These are phyloP conservation scores for Chlamydomonas reinhardtii DNA, from an alignment of 163 green algal genomes.

Conservation along the genomic window DNA sequence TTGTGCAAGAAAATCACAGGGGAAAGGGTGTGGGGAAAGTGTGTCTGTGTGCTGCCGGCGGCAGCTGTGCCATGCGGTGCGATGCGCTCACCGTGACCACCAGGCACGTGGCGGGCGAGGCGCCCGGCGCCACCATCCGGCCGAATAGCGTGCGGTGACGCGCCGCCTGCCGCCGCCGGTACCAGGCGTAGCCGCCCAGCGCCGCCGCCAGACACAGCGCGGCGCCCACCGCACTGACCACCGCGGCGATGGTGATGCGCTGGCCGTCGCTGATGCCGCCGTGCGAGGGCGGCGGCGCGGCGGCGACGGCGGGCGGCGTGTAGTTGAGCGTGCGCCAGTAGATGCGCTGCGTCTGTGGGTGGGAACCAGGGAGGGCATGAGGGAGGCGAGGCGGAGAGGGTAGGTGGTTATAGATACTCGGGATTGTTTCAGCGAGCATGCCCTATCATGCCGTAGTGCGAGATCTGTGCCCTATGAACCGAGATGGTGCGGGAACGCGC, in stretches of 20 bases:
- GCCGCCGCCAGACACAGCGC: too few relatives aligned
- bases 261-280: too few relatives aligned
- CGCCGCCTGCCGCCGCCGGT: background rate
- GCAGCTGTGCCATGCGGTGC: too few relatives aligned
- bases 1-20: too few relatives aligned
- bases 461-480: too few relatives aligned
- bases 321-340: slow-evolving; percentile 28
- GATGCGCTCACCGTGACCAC: slow-evolving; percentile 44
- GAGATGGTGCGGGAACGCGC: background rate
- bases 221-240: background rate
- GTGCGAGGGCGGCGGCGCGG: background rate
- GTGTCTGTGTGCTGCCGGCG: too few relatives aligned
- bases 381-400: too few relatives aligned
- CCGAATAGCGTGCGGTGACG: slow-evolving; percentile 17
- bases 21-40: too few relatives aligned
- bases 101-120: background rate
- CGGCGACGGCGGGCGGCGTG: background rate
- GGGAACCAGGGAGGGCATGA: background rate
- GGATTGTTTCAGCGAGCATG: too few relatives aligned
- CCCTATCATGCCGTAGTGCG: too few relatives aligned
- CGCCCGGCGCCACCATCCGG: slow-evolving; percentile 10
- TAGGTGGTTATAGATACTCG: too few relatives aligned
- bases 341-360: background rate
- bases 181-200: background rate
- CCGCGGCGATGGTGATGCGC: background rate